Base-by-base conservation (phyloP, 2,329 filamentous ascomycete species). In the Atkinsonella texensis region DNA sequence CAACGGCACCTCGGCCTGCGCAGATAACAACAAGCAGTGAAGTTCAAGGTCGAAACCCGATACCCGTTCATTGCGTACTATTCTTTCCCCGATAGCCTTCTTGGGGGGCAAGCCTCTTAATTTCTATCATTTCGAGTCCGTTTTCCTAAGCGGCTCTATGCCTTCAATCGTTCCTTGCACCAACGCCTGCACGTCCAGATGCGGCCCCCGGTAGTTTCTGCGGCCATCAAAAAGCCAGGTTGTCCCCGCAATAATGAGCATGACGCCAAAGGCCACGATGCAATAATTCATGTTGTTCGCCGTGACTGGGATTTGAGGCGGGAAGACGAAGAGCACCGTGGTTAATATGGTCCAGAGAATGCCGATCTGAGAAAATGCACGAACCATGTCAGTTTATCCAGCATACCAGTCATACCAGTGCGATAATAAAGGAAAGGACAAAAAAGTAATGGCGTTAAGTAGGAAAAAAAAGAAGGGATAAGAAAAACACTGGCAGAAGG, bases 301-400 rank as follows among this genome's bases (percentile, higher is more conserved):
- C 0, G 79, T 80, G 2, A 84, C 81, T 0, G 83, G 83, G 4
- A 82, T 61, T 8, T 74, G 74, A 0, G 85, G 85, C 3, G 85
- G 85, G 66, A 89, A 87, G 18, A 88, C 74, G 66, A 89, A 89
- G 0, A 89, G 72, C 1, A 88, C 79, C 0, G 84, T 88, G 0
- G 85, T 89, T n/a, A 89, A 63, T 12, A 80, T 68, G 1, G 83
- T 78, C 66, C 84, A 89, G 0, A 70, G 69, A 46, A 89, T 72
- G 5, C 85, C 85, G 31, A 65, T 52, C 59, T 60, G 28, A 8
- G 28, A 28, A 6, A 28, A 28, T 28, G 28, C 28, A 28, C 28
- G 28, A 23, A 23, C 20, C 20, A 28, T 28, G 28, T 28, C 7
- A 28, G 31, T 1, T 3, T 41, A 2, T 11, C 31, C 9, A 13